A percentile compares a stretch with the other conserved stretches of the same genome.
These are phyloP conservation scores for Camillea tinctor DNA, from an alignment of 2,329 filamentous ascomycete species.

Conservation along the genomic window DNA sequence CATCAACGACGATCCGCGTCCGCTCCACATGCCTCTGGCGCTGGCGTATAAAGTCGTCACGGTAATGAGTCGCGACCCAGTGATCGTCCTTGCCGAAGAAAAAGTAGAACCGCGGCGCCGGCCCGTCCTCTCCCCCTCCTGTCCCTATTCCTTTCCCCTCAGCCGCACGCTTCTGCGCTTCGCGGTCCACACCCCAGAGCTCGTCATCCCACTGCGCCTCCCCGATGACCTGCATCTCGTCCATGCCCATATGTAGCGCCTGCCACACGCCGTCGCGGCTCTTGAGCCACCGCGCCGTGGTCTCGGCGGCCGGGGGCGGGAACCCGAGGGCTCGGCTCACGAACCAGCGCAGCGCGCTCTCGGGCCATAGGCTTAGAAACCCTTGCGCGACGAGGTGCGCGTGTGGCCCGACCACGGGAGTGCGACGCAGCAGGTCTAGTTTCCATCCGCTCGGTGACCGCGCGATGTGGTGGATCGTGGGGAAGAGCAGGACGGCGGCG, in stretches of 20 bases:
- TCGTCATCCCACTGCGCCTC: conserved; percentile 60
- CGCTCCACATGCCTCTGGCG: conserved; percentile 37
- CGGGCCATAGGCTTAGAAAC: conserved; percentile 44
- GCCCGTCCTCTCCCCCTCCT: too few relatives aligned
- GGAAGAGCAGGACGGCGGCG: conserved; percentile 67
- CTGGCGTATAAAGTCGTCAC: conserved; percentile 54
- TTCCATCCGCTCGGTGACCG: conserved; percentile 58
- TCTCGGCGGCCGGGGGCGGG: conserved; percentile 45
- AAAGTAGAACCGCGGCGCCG: conserved; percentile 52
- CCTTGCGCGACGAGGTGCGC: conserved; percentile 41
- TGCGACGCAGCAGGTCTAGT: conserved; percentile 43
- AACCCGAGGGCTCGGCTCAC: conserved; percentile 46
- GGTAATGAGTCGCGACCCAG: conserved; percentile 58
- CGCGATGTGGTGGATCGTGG: conserved; percentile 71
- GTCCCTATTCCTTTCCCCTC: conserved; percentile 14
- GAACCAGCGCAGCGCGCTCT: conserved; percentile 40
- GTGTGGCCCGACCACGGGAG: conserved; percentile 41
- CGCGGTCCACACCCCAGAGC: conserved; percentile 52
- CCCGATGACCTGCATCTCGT: conserved; percentile 59
- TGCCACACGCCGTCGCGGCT: conserved; percentile 59
- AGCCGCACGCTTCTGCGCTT: conserved; percentile 23
- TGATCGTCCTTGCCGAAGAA: conserved; percentile 61
- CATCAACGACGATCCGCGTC: conserved; percentile 53
- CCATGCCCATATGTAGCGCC: conserved; percentile 56
- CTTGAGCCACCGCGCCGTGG: conserved; percentile 54